Evolutionary conservation across 1,139 yeast genomes (phyloP), one percentile per base, ranked within the genome.

Genomic region (Scheffersomyces segobiensis): DNA sequence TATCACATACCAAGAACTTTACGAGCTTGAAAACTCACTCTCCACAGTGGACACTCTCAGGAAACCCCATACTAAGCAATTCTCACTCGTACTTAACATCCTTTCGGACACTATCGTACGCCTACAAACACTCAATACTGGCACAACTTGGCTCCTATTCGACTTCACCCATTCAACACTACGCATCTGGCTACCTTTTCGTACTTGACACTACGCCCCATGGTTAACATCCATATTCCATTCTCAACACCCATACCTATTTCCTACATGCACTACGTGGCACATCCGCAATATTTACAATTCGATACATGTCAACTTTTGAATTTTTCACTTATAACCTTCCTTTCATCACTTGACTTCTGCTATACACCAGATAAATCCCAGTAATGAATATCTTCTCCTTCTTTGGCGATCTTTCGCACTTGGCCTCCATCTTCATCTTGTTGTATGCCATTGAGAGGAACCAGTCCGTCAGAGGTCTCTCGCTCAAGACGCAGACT

Each of bases 401-500:
- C 67, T 73, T 86, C 70, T 56, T 84, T 53, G 92, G 95, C 47
- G 99, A 95, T 71, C 71, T 91, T 60, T 86, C 96, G 55, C 99
- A 95, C 72, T 78, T 91, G 72, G 87, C 90, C 50, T 88, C 97
- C 68, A 89, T 91, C 61, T 78, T 91, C 60, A 82, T 95, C 60
- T 81, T 95, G 63, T 80, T 93, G 57, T 87, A 86, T 60, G 86
- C 93, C 55, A 91, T 95, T 67, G 85, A 81, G 60, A 72, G 76
- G 24, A 83, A 89, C 59, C 79, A 81, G 64, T 88, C 97, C 14
- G 87, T 89, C 57, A 85, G 87, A 52, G 99, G 99, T 48, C 84
- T 95, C 57, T 93, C 98, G 3, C 79, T 92, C 71, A 93, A 93
- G 76, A 91, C 98, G 0, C 98, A 95, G 71, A 79, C 85, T 0